phyloP scores from a whole-genome alignment of 2,329 filamentous ascomycete species.

The Trichoderma endophyticum region DNA sequence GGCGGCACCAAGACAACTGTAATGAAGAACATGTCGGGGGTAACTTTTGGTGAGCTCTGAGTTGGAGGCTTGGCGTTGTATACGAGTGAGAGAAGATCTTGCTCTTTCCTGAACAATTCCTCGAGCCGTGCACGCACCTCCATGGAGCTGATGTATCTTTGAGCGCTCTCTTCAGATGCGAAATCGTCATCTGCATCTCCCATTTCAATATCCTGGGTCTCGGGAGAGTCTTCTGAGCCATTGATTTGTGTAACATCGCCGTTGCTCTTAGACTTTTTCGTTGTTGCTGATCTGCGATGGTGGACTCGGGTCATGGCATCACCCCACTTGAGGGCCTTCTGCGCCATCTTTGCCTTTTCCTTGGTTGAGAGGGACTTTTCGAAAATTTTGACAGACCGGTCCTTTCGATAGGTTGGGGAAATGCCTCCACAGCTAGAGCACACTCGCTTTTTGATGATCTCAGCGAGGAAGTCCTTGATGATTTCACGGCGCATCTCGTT shows the following conservation, averaged over 20 bases:
- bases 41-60: slow-evolving; percentile 57
- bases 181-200: slow-evolving; percentile 29
- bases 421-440: slow-evolving; percentile 68
- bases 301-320: slow-evolving; percentile 61
- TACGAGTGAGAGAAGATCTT: slow-evolving; percentile 77
- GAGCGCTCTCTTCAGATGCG: slow-evolving; percentile 32
- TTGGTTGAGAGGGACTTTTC: slow-evolving; percentile 74
- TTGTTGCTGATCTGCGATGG: slow-evolving; percentile 40
- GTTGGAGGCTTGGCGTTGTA: slow-evolving; percentile 71
- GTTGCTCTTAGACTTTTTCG: slow-evolving; percentile 53
- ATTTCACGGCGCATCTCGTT: slow-evolving; percentile 71
- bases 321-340: slow-evolving; percentile 60
- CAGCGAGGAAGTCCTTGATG: slow-evolving; percentile 76
- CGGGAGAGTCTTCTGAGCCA: slow-evolving; percentile 41
- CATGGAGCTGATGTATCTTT: slow-evolving; percentile 76
- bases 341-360: slow-evolving; percentile 73
- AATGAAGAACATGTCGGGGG: slow-evolving; percentile 91
- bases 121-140: slow-evolving; percentile 78
- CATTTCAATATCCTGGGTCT: slow-evolving; percentile 32
- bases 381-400: slow-evolving; percentile 91
- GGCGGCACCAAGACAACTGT: slow-evolving; percentile 83
- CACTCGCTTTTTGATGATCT: slow-evolving; percentile 65
- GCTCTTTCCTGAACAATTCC: slow-evolving; percentile 82
- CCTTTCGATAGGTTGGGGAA: slow-evolving; percentile 81
- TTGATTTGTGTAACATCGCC: slow-evolving; percentile 58